phyloP scores from a whole-genome alignment of 2,329 filamentous ascomycete species.

The Colletotrichum sansevieriae region DNA sequence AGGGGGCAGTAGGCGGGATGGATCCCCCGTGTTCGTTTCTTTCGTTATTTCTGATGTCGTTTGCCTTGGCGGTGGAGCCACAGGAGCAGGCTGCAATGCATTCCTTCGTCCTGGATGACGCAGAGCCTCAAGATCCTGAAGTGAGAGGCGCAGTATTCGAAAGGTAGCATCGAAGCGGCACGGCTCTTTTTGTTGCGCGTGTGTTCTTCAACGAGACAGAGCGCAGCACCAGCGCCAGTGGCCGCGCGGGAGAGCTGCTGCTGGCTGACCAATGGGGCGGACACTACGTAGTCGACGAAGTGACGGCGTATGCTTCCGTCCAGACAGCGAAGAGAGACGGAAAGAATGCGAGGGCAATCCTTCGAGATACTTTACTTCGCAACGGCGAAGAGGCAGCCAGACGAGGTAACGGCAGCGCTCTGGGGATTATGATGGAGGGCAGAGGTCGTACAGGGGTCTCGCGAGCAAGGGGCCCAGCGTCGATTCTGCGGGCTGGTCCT shows the following conservation, averaged over 20 bases:
- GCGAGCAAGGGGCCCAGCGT: slow-evolving; percentile 27
- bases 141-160: slow-evolving; percentile 12
- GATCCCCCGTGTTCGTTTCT: slow-evolving; percentile 9
- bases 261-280: neutral
- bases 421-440: slow-evolving; percentile 35
- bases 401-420: slow-evolving; percentile 12
- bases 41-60: slow-evolving; percentile 1
- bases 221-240: neutral
- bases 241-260: neutral
- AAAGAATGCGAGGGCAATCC: neutral
- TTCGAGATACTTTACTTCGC: neutral
- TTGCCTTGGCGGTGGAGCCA: slow-evolving; percentile 9
- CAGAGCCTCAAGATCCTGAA: slow-evolving; percentile 37
- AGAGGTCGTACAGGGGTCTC: slow-evolving; percentile 37
- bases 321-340: slow-evolving; percentile 4
- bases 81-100: slow-evolving; percentile 9
- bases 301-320: neutral
- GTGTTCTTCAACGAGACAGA: slow-evolving; percentile 28
- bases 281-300: neutral
- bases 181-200: neutral
- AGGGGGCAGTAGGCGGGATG: slow-evolving; percentile 19
- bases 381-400: neutral
- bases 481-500: slow-evolving; percentile 32
- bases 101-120: slow-evolving; percentile 27
- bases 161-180: slow-evolving; percentile 6